A percentile compares a stretch with the other conserved stretches of the same genome.
phyloP scores from a whole-genome alignment of 148 eudicot species.

The Dianthus caryophyllus region DNA sequence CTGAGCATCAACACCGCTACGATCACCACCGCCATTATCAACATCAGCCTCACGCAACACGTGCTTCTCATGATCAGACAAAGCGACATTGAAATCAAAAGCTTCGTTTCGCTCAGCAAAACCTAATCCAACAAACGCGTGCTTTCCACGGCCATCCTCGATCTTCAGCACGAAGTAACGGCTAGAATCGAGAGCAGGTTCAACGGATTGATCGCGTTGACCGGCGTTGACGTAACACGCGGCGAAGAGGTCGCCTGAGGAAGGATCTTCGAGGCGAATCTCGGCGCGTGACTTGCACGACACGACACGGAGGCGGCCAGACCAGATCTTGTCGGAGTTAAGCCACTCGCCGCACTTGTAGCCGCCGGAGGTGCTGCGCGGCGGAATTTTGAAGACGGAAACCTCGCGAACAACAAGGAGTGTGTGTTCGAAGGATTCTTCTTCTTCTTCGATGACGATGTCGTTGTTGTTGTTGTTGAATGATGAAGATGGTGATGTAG shows the following conservation, averaged over 20 bases:
- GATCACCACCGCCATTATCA: constrained; percentile 31
- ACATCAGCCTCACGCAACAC: constrained; percentile 67
- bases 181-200: constrained; percentile 83
- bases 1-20: constrained; percentile 29
- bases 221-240: constrained; percentile 79
- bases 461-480: not conserved
- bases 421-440: constrained; percentile 89
- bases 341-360: constrained; percentile 99
- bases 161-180: constrained; percentile 82
- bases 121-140: constrained; percentile 88
- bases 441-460: constrained; percentile 41
- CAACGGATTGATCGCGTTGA: constrained; percentile 66
- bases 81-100: constrained; percentile 93
- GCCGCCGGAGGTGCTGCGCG: constrained; percentile 84
- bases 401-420: constrained; percentile 96
- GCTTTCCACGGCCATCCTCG: constrained; percentile 92
- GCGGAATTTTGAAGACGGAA: constrained; percentile 88
- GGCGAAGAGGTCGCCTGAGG: constrained; percentile 87
- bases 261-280: constrained; percentile 91
- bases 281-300: constrained; percentile 74
- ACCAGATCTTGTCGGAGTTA: constrained; percentile 95
- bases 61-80: constrained; percentile 94
- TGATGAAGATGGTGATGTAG: constrained; percentile 3
- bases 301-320: constrained; percentile 89
- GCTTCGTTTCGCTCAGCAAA: constrained; percentile 90